Percentiles rank a stretch among this genome's conserved stretches.
Conservation (phyloP, 2,329 filamentous ascomycete species). For the Neofusicoccum cordaticola region DNA sequence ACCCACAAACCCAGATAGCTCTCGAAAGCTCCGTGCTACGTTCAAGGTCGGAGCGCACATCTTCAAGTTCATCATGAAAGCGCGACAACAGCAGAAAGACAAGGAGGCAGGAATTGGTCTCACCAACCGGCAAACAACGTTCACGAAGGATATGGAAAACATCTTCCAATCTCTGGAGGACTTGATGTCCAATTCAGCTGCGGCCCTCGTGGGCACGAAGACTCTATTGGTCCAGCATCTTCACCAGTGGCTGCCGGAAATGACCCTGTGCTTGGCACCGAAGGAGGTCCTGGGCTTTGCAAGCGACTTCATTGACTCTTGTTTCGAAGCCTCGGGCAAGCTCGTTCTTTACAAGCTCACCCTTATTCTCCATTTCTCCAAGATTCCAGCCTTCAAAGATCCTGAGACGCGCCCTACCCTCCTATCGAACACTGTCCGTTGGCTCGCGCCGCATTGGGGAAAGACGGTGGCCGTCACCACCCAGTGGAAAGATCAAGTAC, state of each 20-base stretch:
- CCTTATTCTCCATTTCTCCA: constrained; percentile 86
- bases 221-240: constrained; percentile 95
- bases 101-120: constrained; percentile 88
- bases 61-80: constrained; percentile 90
- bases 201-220: constrained; percentile 87
- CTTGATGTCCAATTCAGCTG: constrained; percentile 83
- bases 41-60: constrained; percentile 94
- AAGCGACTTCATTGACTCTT: constrained; percentile 91
- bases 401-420: constrained; percentile 71
- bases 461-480: constrained; percentile 68
- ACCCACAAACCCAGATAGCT: constrained; percentile 77
- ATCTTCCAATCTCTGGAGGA: constrained; percentile 88
- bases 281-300: constrained; percentile 89
- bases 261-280: constrained; percentile 70
- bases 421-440: constrained; percentile 77
- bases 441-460: constrained; percentile 95
- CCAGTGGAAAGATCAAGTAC: constrained; percentile 89
- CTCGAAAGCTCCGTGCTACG: constrained; percentile 80
- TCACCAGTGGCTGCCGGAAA: constrained; percentile 93
- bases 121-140: constrained; percentile 66
- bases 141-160: constrained; percentile 76
- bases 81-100: constrained; percentile 77
- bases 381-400: constrained; percentile 76
- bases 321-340: constrained; percentile 82
- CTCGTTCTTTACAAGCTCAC: constrained; percentile 88